Percentiles rank a stretch among this genome's conserved stretches.
Conservation (phyloP, 2,329 filamentous ascomycete genomes). For the Fusarium phyllophilum region DNA sequence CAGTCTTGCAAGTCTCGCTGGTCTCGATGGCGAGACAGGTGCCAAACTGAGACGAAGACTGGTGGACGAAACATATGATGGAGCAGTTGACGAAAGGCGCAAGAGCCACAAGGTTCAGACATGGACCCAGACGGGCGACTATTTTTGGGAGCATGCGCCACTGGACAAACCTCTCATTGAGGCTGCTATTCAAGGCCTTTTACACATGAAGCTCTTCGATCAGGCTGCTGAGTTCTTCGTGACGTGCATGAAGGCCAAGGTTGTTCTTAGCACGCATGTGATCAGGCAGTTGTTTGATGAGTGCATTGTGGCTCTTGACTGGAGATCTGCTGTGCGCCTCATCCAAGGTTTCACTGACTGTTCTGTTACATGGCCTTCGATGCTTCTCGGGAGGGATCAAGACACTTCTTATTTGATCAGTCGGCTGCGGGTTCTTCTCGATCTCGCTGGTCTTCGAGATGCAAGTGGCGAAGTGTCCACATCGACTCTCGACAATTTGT, state of each 20-base stretch:
- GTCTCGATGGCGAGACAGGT: slow-evolving; percentile 53
- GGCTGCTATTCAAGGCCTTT: slow-evolving; percentile 58
- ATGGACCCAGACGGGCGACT: slow-evolving; percentile 46
- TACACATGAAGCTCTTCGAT: slow-evolving; percentile 58
- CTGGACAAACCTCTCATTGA: slow-evolving; percentile 55
- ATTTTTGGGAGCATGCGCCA: slow-evolving; percentile 53
- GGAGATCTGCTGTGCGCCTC: slow-evolving; percentile 48
- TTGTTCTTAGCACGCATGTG: slow-evolving; percentile 46
- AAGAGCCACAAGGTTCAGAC: slow-evolving; percentile 34
- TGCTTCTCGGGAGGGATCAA: slow-evolving; percentile 39
- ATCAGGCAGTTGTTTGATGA: slow-evolving; percentile 54
- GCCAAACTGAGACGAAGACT: slow-evolving; percentile 52
- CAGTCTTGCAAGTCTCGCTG: slow-evolving; percentile 58
- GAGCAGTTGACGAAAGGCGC: slow-evolving; percentile 44
- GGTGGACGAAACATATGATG: slow-evolving; percentile 46
- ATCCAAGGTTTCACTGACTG: slow-evolving; percentile 44
- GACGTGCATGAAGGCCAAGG: slow-evolving; percentile 51
- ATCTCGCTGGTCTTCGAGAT: slow-evolving; percentile 49
- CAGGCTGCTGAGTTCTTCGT: slow-evolving; percentile 57
- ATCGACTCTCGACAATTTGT: slow-evolving; percentile 40
- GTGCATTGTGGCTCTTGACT: slow-evolving; percentile 55
- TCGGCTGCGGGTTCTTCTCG: slow-evolving; percentile 49
- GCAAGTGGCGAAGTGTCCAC: slow-evolving; percentile 7
- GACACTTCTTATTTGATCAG: slow-evolving; percentile 44
- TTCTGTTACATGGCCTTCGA: slow-evolving; percentile 40